Percentiles rank a stretch among this genome's conserved stretches.
phyloP scores from a whole-genome alignment of 768 basidiomycete genomes.

The Termitomyces sp. region DNA sequence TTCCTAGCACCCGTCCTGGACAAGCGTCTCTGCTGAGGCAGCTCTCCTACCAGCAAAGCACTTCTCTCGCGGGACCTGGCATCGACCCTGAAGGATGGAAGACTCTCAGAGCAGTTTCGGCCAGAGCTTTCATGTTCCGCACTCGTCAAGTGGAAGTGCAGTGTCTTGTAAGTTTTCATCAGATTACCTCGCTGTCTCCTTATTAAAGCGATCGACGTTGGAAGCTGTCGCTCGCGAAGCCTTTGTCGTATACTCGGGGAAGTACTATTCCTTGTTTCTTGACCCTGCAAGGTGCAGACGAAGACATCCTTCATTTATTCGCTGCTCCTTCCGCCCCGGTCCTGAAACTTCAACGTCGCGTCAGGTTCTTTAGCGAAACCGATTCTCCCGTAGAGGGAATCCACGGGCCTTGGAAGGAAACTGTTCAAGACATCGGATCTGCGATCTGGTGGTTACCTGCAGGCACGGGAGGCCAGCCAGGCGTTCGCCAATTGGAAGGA shows the following conservation, averaged over 20 bases:
- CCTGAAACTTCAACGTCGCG: conserved; percentile 34
- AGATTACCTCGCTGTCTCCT: background rate
- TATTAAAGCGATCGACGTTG: background rate
- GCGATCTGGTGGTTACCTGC: conserved; percentile 47
- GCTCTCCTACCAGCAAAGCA: conserved; percentile 41
- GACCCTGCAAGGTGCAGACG: conserved; percentile 34
- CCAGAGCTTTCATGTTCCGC: conserved; percentile 37
- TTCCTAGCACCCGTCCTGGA: conserved; percentile 41
- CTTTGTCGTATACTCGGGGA: conserved; percentile 46
- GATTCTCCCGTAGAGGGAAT: conserved; percentile 22
- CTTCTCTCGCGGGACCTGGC: conserved; percentile 39
- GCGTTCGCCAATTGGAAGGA: conserved; percentile 41
- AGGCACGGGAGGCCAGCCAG: conserved; percentile 22
- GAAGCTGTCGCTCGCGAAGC: conserved; percentile 42
- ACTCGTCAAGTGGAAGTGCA: conserved; percentile 33
- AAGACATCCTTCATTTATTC: conserved; percentile 35
- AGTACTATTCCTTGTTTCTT: conserved; percentile 43
- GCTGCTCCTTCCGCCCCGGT: conserved; percentile 34
- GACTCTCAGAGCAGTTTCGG: conserved; percentile 32
- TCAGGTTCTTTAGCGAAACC: conserved; percentile 37
- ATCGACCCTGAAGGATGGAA: conserved; percentile 53
- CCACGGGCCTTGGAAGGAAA: conserved; percentile 41
- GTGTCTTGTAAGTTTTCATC: conserved; percentile 32
- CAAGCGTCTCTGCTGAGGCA: conserved; percentile 43
- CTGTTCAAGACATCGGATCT: conserved; percentile 35